Evolutionary conservation across 2,329 filamentous ascomycete genomes (phyloP), one percentile per base, ranked within the genome.

Genomic region (Colletotrichum filicis): DNA sequence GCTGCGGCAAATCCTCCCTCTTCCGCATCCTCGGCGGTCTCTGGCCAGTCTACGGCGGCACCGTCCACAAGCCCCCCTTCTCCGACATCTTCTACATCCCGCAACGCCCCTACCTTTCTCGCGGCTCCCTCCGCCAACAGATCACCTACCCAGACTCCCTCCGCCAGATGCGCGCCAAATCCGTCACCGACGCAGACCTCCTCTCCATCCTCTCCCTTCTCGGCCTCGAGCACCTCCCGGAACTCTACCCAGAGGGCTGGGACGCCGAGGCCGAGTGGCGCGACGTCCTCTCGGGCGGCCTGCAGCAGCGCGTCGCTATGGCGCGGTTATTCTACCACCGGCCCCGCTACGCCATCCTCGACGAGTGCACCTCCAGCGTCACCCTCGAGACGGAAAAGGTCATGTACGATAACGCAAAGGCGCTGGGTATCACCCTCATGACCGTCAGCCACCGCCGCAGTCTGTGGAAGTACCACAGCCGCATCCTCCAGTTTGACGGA

Each of bases 41-140:
- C 3, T 99, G 97, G 97, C 97, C 97, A 19, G 97, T 98, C 14
- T 99, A 99, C 82, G 96, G 97, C 76, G 97, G 97, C 64, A 95
- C 91, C 1, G 97, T 99, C 24, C 89, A 94, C 78, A 98, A 98
- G 82, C 97, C 97, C 1, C 92, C 94, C 1, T 97, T 96, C 79
- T 92, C 94, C 76, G 93, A 97, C 80, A 98, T 99, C 80, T 99
- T 98, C 85, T 99, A 99, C 85, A 97, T 99, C 76, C 97, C 97
- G 0, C 97, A 99, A 80, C 92, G 97, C 1, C 97, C 97, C 0
- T 99, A 99, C 80, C 89, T 99, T 1, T 97, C 94, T 16, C 92
- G 95, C 66, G 97, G 97, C 26, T 95, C 94, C 1, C 90, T 99
- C n/a, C 92, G 97, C 52, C 95, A 98, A 82, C 97, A 99, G 79